Percentiles rank a stretch among this genome's conserved stretches.
Evolutionary conservation across 148 eudicot genomes (phyloP).

Genomic region (Vaccinium vitisidaea): DNA sequence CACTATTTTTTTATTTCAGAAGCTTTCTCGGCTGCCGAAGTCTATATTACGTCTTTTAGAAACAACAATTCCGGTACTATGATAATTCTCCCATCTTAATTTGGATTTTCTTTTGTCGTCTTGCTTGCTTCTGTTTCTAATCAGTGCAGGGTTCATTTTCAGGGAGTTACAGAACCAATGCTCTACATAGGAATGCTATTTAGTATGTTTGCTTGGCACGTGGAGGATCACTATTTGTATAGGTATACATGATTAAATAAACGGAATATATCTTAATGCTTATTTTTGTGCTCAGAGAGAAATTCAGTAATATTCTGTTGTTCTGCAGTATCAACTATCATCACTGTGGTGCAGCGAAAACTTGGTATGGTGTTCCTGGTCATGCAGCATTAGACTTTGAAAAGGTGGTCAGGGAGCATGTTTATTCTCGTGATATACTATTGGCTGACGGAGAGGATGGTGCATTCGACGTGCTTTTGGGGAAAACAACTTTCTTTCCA

Average conservation of each 20-base stretch:
- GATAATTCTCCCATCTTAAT: slow-evolving; percentile 8
- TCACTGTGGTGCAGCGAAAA: slow-evolving; percentile 98
- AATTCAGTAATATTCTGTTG: slow-evolving; percentile 11
- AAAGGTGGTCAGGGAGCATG: slow-evolving; percentile 79
- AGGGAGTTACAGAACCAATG: slow-evolving; percentile 99
- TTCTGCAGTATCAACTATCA: slow-evolving; percentile 88
- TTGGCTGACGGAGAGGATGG: slow-evolving; percentile 88
- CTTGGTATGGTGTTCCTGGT: slow-evolving; percentile 99
- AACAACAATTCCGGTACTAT: slow-evolving; percentile 71
- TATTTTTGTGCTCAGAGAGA: background rate
- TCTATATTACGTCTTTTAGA: slow-evolving; percentile 87
- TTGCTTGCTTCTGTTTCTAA: slow-evolving; percentile 13
- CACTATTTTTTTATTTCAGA: slow-evolving; percentile 49
- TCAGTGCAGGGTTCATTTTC: slow-evolving; percentile 5
- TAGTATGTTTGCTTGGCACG: slow-evolving; percentile 99
- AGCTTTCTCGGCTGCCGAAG: slow-evolving; percentile 77
- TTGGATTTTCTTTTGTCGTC: background rate
- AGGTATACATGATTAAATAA: slow-evolving; percentile 39
- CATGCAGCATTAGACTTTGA: slow-evolving; percentile 89
- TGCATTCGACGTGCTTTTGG: slow-evolving; percentile 90
- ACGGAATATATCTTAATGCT: background rate
- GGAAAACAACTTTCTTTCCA: slow-evolving; percentile 93
- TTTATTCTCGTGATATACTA: slow-evolving; percentile 68
- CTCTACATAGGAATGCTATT: slow-evolving; percentile 98
- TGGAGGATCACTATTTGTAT: slow-evolving; percentile 95